Percentiles rank a stretch among this genome's conserved stretches.
These are phyloP conservation scores for Seiridium cupressi DNA, from an alignment of 2,329 filamentous ascomycete species.

Conservation along the genomic window DNA sequence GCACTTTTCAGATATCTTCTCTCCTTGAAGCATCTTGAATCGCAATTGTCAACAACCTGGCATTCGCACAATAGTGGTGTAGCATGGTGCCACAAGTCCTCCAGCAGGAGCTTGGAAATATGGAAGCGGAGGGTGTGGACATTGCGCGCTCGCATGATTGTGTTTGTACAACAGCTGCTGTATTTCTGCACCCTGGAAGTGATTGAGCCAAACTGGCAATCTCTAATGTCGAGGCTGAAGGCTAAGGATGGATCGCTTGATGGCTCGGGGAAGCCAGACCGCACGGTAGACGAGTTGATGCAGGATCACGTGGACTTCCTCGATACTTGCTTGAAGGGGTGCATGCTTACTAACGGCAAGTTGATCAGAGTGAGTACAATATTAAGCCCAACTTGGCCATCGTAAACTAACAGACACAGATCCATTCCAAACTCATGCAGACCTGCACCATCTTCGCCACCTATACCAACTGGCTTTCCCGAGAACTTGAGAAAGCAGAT, in stretches of 20 bases:
- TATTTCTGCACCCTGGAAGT: constrained; percentile 98
- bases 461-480: constrained; percentile 83
- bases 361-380: constrained; percentile 69
- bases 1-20: constrained; percentile 92
- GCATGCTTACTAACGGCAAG: constrained; percentile 97
- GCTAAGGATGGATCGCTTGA: constrained; percentile 49
- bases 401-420: constrained; percentile 50
- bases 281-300: constrained; percentile 97
- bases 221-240: constrained; percentile 84
- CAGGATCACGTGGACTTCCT: constrained; percentile 98
- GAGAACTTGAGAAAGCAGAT: constrained; percentile 81
- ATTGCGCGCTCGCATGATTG: constrained; percentile 87
- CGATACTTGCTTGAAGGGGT: constrained; percentile 96
- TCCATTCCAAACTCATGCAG: constrained; percentile 95
- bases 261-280: constrained; percentile 35
- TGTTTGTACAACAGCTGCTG: constrained; percentile 93
- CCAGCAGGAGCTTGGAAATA: constrained; percentile 71
- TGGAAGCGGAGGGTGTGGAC: constrained; percentile 96
- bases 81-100: constrained; percentile 80
- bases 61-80: constrained; percentile 79
- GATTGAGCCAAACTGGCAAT: constrained; percentile 96
- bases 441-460: constrained; percentile 93
- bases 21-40: constrained; percentile 85
- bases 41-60: constrained; percentile 84
- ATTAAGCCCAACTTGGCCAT: neutral